Evolutionary conservation across 495 filamentous ascomycete species (phyloP).

Genomic region (Penicillium pulvis): DNA sequence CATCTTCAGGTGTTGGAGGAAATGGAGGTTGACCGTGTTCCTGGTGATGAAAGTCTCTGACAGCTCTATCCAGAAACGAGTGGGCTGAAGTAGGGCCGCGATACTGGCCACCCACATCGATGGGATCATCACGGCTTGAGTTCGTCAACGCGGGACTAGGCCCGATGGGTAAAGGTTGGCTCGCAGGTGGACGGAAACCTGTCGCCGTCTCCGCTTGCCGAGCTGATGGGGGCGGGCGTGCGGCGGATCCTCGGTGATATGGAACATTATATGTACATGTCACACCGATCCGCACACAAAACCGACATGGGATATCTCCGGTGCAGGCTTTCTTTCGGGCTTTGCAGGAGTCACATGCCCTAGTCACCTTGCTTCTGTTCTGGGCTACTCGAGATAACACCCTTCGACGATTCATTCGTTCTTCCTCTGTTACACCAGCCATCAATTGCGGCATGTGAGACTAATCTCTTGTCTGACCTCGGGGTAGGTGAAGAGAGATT

Average conservation of each 20-base stretch:
- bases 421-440: no score
- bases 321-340: constrained; percentile 32
- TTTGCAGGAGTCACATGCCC: constrained; percentile 32
- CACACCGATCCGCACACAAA: constrained; percentile 20
- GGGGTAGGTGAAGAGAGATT: no score
- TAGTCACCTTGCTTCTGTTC: constrained; percentile 30
- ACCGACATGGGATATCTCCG: constrained; percentile 29
- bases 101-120: constrained; percentile 24
- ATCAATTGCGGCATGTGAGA: no score
- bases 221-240: constrained; percentile 23
- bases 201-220: background rate
- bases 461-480: no score
- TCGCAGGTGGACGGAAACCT: background rate
- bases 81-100: constrained; percentile 31
- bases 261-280: constrained; percentile 28
- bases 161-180: background rate
- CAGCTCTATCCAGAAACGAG: constrained; percentile 29
- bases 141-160: constrained; percentile 2
- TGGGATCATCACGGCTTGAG: constrained; percentile 6
- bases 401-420: background rate
- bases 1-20: constrained; percentile 6
- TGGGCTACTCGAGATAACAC: constrained; percentile 8
- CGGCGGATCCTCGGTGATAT: constrained; percentile 27
- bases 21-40: background rate
- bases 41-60: constrained; percentile 14